These are phyloP conservation scores for Phaffomyces opuntiae DNA, from an alignment of 805 yeast species.

Conservation along the genomic window DNA sequence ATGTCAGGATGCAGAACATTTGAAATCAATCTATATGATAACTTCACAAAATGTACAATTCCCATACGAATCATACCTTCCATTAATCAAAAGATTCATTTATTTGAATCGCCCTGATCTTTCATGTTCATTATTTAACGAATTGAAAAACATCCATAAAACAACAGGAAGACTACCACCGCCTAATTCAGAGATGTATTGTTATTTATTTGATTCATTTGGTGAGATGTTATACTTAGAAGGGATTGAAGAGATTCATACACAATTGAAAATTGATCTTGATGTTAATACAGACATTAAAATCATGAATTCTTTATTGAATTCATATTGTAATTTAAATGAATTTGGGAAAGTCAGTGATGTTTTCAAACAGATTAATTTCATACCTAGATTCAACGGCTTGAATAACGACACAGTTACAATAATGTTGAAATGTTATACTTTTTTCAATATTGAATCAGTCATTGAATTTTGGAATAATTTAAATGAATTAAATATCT, in stretches of 20 bases:
- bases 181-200: slow-evolving; percentile 50
- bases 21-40: slow-evolving; percentile 55
- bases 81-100: slow-evolving; percentile 52
- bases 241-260: slow-evolving; percentile 60
- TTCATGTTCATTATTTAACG: slow-evolving; percentile 55
- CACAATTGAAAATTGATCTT: slow-evolving; percentile 56
- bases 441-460: slow-evolving; percentile 44
- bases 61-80: slow-evolving; percentile 53
- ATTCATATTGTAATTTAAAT: slow-evolving; percentile 53
- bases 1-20: slow-evolving; percentile 29
- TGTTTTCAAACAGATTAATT: slow-evolving; percentile 50
- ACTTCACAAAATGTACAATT: slow-evolving; percentile 47
- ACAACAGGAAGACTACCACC: slow-evolving; percentile 41
- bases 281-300: slow-evolving; percentile 47
- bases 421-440: slow-evolving; percentile 59
- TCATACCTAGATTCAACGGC: slow-evolving; percentile 44
- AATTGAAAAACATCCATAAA: slow-evolving; percentile 48
- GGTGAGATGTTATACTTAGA: slow-evolving; percentile 53
- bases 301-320: slow-evolving; percentile 55
- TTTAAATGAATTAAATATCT: slow-evolving; percentile 39
- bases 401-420: slow-evolving; percentile 57
- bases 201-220: slow-evolving; percentile 52
- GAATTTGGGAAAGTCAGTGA: slow-evolving; percentile 51
- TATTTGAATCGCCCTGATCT: slow-evolving; percentile 47
- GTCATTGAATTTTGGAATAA: slow-evolving; percentile 59